Conservation (phyloP, 352 stramenopile genomes). For the Globisporangium echinulatum region DNA sequence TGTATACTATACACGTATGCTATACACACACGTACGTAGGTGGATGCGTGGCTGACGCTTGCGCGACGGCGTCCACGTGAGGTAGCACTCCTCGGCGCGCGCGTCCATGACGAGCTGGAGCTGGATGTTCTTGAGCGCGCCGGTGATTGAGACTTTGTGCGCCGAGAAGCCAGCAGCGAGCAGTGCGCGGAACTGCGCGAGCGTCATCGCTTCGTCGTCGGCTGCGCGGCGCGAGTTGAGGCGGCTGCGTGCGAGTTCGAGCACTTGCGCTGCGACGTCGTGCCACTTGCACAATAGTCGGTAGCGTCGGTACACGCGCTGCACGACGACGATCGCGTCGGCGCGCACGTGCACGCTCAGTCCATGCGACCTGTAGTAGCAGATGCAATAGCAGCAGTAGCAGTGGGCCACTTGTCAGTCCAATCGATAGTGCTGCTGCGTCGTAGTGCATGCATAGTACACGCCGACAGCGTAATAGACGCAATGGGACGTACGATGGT, state of each 20-base stretch:
- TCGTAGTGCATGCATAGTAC: not conserved
- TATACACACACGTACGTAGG: conserved; percentile 31
- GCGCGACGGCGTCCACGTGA: conserved; percentile 67
- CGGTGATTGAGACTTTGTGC: conserved; percentile 66
- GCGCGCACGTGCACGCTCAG: conserved; percentile 15
- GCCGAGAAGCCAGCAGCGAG: conserved; percentile 47
- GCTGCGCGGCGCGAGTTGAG: conserved; percentile 16
- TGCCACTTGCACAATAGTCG: conserved; percentile 35
- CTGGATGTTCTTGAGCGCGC: conserved; percentile 56
- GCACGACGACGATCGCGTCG: conserved; percentile 17
- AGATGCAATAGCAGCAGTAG: not conserved
- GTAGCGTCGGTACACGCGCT: conserved; percentile 40
- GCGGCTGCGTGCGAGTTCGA: conserved; percentile 31
- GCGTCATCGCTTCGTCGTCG: conserved; percentile 37
- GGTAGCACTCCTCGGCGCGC: conserved; percentile 44
- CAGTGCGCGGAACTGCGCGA: conserved; percentile 45
- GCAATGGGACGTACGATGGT: conserved; percentile 15
- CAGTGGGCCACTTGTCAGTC: not conserved
- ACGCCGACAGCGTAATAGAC: not conserved
- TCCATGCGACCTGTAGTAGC: conserved; percentile 10
- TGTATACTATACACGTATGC: no score
- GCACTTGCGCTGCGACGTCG: conserved; percentile 25
- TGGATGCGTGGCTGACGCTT: conserved; percentile 59
- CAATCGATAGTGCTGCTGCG: not conserved
- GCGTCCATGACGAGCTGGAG: conserved; percentile 42